These are phyloP conservation scores for Crassisporium funariophilum DNA, from an alignment of 768 basidiomycete genomes.

Conservation along the genomic window DNA sequence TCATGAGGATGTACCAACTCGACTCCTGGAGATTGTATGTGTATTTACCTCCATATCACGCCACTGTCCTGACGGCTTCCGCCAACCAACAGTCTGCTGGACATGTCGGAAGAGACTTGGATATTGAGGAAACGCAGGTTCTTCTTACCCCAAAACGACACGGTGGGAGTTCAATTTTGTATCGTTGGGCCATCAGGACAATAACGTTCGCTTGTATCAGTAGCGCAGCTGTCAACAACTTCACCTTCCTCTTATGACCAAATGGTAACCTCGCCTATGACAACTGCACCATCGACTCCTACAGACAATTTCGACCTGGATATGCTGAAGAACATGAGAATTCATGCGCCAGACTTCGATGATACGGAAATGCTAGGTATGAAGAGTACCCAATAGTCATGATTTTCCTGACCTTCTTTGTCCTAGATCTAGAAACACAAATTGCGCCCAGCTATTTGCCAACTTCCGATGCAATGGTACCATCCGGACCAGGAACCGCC, in stretches of 20 bases:
- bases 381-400: slow-evolving; percentile 5
- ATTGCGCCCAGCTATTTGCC: slow-evolving; percentile 8
- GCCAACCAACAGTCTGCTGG: slow-evolving; percentile 20
- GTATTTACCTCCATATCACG: neutral
- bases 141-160: slow-evolving; percentile 25
- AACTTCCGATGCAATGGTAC: slow-evolving; percentile 39
- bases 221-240: neutral
- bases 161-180: slow-evolving; percentile 1
- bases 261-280: slow-evolving; percentile 24
- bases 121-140: slow-evolving; percentile 55
- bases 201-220: neutral
- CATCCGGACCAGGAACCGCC: slow-evolving; percentile 28
- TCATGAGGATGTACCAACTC: slow-evolving; percentile 51
- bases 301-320: slow-evolving; percentile 24
- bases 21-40: slow-evolving; percentile 59
- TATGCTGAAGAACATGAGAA: slow-evolving; percentile 32
- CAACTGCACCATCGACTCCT: slow-evolving; percentile 27
- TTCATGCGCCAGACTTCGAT: slow-evolving; percentile 18
- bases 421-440: slow-evolving; percentile 47
- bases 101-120: slow-evolving; percentile 13
- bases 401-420: neutral
- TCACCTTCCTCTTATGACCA: slow-evolving; percentile 12
- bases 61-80: neutral
- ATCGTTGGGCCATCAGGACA: neutral
- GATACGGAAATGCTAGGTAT: slow-evolving; percentile 55